A percentile compares a stretch with the other conserved stretches of the same genome.
phyloP scores from a whole-genome alignment of 495 filamentous ascomycete genomes.

The Ramalina intermedia region DNA sequence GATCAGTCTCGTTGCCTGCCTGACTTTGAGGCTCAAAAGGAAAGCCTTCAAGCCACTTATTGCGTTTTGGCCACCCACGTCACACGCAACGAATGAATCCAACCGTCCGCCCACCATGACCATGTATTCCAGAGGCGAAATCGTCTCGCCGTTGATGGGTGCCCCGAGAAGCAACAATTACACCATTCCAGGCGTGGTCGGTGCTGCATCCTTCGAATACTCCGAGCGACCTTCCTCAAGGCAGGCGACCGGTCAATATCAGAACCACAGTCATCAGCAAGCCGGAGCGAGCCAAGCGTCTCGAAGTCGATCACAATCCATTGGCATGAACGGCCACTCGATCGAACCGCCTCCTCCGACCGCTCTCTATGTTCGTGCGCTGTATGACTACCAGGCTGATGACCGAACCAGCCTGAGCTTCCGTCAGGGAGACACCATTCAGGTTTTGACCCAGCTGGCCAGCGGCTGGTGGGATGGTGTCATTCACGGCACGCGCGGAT shows the following conservation, averaged over 20 bases:
- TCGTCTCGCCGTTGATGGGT: no score
- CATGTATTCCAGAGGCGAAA: no score
- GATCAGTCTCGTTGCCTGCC: no score
- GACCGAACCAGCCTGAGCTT: constrained; percentile 95
- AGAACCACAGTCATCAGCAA: constrained; percentile 10
- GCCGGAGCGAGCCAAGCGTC: constrained; percentile 11
- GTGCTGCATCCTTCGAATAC: constrained; percentile 32
- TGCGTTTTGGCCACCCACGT: no score
- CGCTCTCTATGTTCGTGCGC: constrained; percentile 81
- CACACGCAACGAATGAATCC: no score
- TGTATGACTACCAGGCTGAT: constrained; percentile 96
- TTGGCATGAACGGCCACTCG: constrained; percentile 54
- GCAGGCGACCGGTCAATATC: constrained; percentile 17
- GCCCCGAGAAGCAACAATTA: not conserved
- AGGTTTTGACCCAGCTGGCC: constrained; percentile 93
- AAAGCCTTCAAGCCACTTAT: no score
- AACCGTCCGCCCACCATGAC: no score
- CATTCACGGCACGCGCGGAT: constrained; percentile 81
- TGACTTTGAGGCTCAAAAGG: no score
- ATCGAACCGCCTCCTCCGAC: constrained; percentile 54
- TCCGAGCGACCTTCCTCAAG: constrained; percentile 24
- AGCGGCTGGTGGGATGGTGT: constrained; percentile 99
- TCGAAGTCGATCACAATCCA: constrained; percentile 17
- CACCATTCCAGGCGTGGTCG: constrained; percentile 11
- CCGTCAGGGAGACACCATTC: constrained; percentile 86